Base-by-base conservation (phyloP, 2,329 filamentous ascomycete genomes). In the Colletotrichum viniferum region DNA sequence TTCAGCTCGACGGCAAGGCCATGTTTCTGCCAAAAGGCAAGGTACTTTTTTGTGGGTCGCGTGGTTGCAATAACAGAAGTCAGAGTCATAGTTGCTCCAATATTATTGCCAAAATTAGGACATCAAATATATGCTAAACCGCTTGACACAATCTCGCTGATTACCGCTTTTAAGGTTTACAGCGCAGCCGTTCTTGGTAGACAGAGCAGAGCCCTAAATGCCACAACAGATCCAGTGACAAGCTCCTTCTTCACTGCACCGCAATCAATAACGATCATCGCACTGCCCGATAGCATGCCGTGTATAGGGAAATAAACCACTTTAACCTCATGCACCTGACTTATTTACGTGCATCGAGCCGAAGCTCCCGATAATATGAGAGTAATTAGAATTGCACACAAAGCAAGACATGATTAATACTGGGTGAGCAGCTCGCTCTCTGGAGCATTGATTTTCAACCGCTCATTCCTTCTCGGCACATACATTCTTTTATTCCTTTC, bases 361-460 rank as follows among this genome's bases (percentile, higher is more conserved):
- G 43, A 52, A 52, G 43, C 43, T 52, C 43, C 43, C 43, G 43
- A 52, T 21, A 52, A n/a, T 52, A 52, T 52, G 43, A 52, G 43
- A 52, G 7, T 52, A 52, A 52, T 52, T 52, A 52, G 43, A 52
- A 21, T 21, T 52, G 43, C 43, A 52, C 43, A 13, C 10, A 24
- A 13, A n/a, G n/a, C 43, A 52, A 52, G 43, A 52, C n/a, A 52
- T 52, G 43, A 52, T 52, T 52, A 52, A 52, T 52, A 52, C 43
- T 52, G 43, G 1, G 12, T 0, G n/a, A 52, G 43, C 43, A 52
- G 43, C 43, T 52, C n/a, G n/a, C 6, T 2, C 1, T 13, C 9
- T 52, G 0, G n/a, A 21, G n/a, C 43, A 21, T 4, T 21, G 10
- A 0, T 13, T 21, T 3, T 0, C 43, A 3, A 13, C 5, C n/a